A percentile compares a stretch with the other conserved stretches of the same genome.
These are phyloP conservation scores for Rubroshorea leprosula DNA, from an alignment of 345 rosid species.

Conservation along the genomic window DNA sequence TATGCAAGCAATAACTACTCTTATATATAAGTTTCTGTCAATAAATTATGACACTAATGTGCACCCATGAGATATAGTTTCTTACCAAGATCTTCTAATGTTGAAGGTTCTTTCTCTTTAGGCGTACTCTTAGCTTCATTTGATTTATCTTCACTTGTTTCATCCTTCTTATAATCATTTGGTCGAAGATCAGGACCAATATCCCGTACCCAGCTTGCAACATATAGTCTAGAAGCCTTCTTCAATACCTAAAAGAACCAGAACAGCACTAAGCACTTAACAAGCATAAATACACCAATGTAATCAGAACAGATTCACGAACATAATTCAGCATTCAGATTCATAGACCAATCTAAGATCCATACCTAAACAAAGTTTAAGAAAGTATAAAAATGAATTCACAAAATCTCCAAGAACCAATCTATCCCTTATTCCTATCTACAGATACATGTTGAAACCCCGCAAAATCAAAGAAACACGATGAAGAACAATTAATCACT, in stretches of 20 bases:
- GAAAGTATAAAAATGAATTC: not conserved
- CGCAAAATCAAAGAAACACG: not conserved
- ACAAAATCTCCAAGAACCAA: not conserved
- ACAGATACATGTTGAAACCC: not conserved
- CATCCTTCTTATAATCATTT: constrained; percentile 60
- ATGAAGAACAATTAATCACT: no score
- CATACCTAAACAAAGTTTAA: not conserved
- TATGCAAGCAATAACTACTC: no score
- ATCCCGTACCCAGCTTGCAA: constrained; percentile 88
- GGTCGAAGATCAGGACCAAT: constrained; percentile 98
- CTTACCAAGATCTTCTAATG: constrained; percentile 85
- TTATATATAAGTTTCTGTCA: no score
- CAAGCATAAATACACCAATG: no score
- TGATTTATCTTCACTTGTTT: constrained; percentile 37
- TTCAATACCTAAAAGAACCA: constrained; percentile 52
- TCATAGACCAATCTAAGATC: not conserved
- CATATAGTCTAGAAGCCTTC: constrained; percentile 90
- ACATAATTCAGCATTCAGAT: not conserved
- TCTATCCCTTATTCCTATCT: not conserved
- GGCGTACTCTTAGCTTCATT: constrained; percentile 13
- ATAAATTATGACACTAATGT: not conserved
- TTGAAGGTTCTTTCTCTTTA: constrained; percentile 58
- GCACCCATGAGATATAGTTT: constrained; percentile 2
- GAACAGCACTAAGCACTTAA: constrained; percentile 3
- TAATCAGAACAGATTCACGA: not conserved